phyloP scores from a whole-genome alignment of 495 filamentous ascomycete species.

The Cudoniella acicularis region DNA sequence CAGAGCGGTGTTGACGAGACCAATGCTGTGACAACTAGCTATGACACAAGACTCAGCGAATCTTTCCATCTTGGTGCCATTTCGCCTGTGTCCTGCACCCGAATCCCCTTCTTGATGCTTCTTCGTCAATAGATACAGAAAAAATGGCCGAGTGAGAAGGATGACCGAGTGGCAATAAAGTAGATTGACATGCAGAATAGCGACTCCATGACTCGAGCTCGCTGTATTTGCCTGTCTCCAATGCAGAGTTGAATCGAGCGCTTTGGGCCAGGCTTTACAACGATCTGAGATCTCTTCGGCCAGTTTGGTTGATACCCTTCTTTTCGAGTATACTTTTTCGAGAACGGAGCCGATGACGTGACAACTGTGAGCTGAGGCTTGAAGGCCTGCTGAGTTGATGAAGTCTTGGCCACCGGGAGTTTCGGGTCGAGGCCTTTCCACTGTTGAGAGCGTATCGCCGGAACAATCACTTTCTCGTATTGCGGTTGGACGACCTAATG shows the following conservation, averaged over 20 bases:
- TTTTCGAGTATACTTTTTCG: constrained; percentile 63
- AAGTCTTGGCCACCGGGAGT: constrained; percentile 24
- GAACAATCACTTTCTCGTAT: constrained; percentile 62
- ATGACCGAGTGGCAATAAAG: constrained; percentile 56
- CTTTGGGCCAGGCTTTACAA: constrained; percentile 43
- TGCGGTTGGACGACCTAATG: constrained; percentile 55
- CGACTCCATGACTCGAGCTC: constrained; percentile 51
- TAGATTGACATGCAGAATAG: constrained; percentile 58
- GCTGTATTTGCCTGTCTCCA: constrained; percentile 43
- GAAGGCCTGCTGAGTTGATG: constrained; percentile 38
- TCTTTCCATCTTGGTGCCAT: constrained; percentile 43
- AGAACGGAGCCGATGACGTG: constrained; percentile 65
- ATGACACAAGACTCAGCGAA: constrained; percentile 70
- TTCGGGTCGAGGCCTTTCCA: too few relatives aligned
- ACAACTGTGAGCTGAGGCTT: constrained; percentile 53
- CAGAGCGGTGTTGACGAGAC: constrained; percentile 54
- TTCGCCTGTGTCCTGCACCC: neutral
- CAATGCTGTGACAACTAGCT: constrained; percentile 64
- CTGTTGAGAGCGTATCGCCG: constrained; percentile 39
- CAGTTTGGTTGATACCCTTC: constrained; percentile 62
- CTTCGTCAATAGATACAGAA: constrained; percentile 36
- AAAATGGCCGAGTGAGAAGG: constrained; percentile 58
- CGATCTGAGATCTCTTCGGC: constrained; percentile 64
- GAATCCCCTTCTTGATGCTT: constrained; percentile 6
- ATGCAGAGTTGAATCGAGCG: constrained; percentile 41